These are phyloP conservation scores for Ilyonectria destructans DNA, from an alignment of 2,329 filamentous ascomycete genomes.

Conservation along the genomic window DNA sequence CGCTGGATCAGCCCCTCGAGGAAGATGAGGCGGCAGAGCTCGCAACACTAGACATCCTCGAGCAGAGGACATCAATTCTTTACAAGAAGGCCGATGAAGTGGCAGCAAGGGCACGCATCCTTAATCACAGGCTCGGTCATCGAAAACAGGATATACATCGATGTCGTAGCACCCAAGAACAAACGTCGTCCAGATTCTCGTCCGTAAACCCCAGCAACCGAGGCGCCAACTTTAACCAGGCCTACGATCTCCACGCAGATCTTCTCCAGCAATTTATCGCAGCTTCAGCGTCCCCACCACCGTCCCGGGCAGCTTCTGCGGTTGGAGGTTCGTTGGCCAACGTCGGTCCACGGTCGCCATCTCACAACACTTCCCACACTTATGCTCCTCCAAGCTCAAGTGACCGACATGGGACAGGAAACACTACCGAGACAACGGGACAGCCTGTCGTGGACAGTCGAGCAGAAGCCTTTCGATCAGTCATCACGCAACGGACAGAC, in stretches of 20 bases:
- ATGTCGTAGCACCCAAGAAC: conserved; percentile 48
- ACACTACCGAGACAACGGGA: conserved; percentile 48
- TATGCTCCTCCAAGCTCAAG: conserved; percentile 18
- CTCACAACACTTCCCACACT: conserved; percentile 43
- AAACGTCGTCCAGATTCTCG: conserved; percentile 57
- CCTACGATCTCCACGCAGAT: conserved; percentile 68
- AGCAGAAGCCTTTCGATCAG: conserved; percentile 58
- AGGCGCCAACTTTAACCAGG: conserved; percentile 48
- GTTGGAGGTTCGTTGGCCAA: conserved; percentile 46
- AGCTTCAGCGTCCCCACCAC: conserved; percentile 41
- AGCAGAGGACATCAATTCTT: conserved; percentile 82
- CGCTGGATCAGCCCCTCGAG: conserved; percentile 84
- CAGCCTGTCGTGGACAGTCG: conserved; percentile 46
- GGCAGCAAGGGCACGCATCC: conserved; percentile 75
- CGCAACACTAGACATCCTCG: conserved; percentile 86
- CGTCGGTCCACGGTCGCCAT: conserved; percentile 48
- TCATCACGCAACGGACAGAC: conserved; percentile 85
- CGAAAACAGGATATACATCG: conserved; percentile 53
- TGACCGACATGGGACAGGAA: conserved; percentile 33
- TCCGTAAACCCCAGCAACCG: conserved; percentile 51
- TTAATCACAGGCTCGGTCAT: conserved; percentile 80
- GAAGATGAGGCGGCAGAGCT: conserved; percentile 91
- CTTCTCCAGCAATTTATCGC: conserved; percentile 69
- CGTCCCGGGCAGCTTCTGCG: conserved; percentile 50
- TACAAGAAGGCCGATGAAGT: conserved; percentile 87